phyloP scores from a whole-genome alignment of 2,329 filamentous ascomycete species.

The Diaporthe sp. region DNA sequence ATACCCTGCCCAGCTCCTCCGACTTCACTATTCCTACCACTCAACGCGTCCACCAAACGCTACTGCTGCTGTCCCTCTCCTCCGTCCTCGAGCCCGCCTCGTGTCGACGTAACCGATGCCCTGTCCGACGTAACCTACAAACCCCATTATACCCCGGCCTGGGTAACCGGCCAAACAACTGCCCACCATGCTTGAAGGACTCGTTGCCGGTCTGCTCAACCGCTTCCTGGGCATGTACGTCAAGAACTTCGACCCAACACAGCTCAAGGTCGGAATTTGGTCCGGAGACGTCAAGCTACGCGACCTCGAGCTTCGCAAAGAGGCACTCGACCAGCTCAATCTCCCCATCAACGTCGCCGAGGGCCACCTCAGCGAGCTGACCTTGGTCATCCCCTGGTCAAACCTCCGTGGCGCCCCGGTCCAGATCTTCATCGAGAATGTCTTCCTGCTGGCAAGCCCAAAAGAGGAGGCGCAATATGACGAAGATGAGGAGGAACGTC shows the following conservation, averaged over 20 bases:
- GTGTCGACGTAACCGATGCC: slow-evolving; percentile 35
- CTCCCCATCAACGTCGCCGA: slow-evolving; percentile 97
- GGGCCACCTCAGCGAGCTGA: slow-evolving; percentile 92
- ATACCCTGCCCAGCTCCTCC: slow-evolving; percentile 12
- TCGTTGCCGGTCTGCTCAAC: slow-evolving; percentile 97
- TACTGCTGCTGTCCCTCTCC: not conserved
- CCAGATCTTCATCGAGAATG: slow-evolving; percentile 95
- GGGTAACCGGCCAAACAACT: slow-evolving; percentile 75
- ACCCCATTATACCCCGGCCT: slow-evolving; percentile 65
- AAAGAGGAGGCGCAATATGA: slow-evolving; percentile 96
- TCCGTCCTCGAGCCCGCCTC: slow-evolving; percentile 4
- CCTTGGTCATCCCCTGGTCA: slow-evolving; percentile 95
- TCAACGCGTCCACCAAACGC: not conserved
- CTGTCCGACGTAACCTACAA: slow-evolving; percentile 27
- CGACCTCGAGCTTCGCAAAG: slow-evolving; percentile 90
- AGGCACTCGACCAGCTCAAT: slow-evolving; percentile 97
- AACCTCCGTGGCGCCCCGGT: slow-evolving; percentile 95
- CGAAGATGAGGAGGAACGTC: slow-evolving; percentile 88
- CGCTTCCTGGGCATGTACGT: slow-evolving; percentile 99
- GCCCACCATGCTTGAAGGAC: slow-evolving; percentile 90
- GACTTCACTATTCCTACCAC: not conserved
- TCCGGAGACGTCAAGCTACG: slow-evolving; percentile 96
- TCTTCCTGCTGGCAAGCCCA: slow-evolving; percentile 93
- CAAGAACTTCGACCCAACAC: slow-evolving; percentile 98
- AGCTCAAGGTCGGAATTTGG: slow-evolving; percentile 99